Conservation (phyloP, 179 eudicot genomes). For the Gypsophila paniculata region DNA sequence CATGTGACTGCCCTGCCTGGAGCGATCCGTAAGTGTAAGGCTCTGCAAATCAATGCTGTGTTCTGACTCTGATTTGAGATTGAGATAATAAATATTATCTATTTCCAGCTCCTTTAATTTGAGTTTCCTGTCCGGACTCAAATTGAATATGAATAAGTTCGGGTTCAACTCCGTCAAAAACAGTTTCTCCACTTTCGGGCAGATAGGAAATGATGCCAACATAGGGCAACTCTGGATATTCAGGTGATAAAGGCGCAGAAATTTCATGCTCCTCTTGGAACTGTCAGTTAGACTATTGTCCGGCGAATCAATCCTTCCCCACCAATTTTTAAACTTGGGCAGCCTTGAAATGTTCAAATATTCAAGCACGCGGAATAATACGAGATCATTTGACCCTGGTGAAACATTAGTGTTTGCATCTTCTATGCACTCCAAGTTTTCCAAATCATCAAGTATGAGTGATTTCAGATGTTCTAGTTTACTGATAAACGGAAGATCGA, state of each 20-base stretch:
- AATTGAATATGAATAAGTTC: not conserved
- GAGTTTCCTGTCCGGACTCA: not conserved
- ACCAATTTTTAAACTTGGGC: slow-evolving; percentile 19
- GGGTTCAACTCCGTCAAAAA: slow-evolving; percentile 6
- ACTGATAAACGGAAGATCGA: slow-evolving; percentile 7
- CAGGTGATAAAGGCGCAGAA: slow-evolving; percentile 11
- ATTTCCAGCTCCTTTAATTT: not conserved
- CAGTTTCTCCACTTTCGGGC: slow-evolving; percentile 21
- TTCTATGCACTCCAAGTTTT: slow-evolving; percentile 23
- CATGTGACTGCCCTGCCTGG: not conserved
- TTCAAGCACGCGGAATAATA: slow-evolving; percentile 24
- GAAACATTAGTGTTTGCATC: not conserved
- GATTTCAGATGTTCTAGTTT: slow-evolving; percentile 13
- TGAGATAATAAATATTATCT: slow-evolving; percentile 9
- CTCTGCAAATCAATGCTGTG: not conserved
- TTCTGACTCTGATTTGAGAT: slow-evolving; percentile 8
- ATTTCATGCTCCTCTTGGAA: not conserved
- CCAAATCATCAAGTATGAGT: not conserved
- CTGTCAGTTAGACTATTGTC: not conserved
- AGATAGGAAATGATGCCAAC: slow-evolving; percentile 10
- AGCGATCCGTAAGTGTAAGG: not conserved
- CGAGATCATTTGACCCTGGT: not conserved
- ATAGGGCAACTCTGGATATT: not conserved
- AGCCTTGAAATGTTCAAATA: not conserved
- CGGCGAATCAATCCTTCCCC: not conserved